Base-by-base conservation (phyloP, 371 early-diverging fungal genomes). In the Zychaea mexicana region DNA sequence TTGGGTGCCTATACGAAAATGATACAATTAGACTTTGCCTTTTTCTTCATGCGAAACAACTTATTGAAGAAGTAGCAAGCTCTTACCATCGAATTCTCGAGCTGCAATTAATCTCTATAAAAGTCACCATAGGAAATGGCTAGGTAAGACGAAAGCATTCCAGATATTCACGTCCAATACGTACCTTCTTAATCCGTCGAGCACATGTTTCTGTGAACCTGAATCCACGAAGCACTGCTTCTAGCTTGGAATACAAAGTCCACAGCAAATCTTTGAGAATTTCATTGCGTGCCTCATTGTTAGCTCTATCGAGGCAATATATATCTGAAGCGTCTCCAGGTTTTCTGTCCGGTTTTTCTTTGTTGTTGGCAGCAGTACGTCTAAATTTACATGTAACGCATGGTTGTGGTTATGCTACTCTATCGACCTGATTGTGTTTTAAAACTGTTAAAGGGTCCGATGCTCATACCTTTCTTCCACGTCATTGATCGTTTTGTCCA, bases 401-500 rank as follows among this genome's bases (percentile, higher is more conserved):
- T n/a, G n/a, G n/a, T n/a, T n/a, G n/a, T n/a, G n/a, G n/a, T n/a
- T n/a, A n/a, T n/a, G n/a, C n/a, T n/a, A n/a, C n/a, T n/a, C n/a
- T n/a, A n/a, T n/a, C n/a, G n/a, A n/a, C n/a, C n/a, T n/a, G n/a
- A n/a, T n/a, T n/a, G n/a, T n/a, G n/a, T n/a, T n/a, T n/a, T n/a
- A n/a, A n/a, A n/a, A n/a, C n/a, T n/a, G n/a, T n/a, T n/a, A n/a
- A n/a, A n/a, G n/a, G n/a, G n/a, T n/a, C n/a, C n/a, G n/a, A n/a
- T n/a, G n/a, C n/a, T 12, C 38, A 21, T 82, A 90, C 87, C 92
- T 83, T 60, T 91, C 87, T 61, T 96, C 94, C 1, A 92, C 91
- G 74, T 98, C 94, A 22, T 78, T 77, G 42, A 96, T 88, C 1
- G 95, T 91, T 57, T 92, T 85, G 67, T 97, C 97, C 19, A 96